phyloP scores from a whole-genome alignment of 2,329 filamentous ascomycete genomes.

The Hansfordia pulvinata region DNA sequence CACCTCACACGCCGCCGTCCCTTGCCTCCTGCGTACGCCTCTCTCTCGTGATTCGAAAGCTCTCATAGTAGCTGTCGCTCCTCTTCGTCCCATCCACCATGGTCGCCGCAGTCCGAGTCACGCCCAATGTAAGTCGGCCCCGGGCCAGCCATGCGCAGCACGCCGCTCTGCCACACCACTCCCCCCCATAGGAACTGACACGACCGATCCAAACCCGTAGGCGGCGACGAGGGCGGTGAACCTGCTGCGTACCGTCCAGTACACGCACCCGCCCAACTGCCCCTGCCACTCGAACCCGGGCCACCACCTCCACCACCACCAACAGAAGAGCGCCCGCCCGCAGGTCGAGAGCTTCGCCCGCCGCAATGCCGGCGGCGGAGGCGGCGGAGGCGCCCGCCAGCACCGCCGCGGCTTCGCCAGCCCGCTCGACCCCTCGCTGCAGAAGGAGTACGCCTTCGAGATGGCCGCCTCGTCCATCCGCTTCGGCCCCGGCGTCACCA shows the following conservation, averaged over 20 bases:
- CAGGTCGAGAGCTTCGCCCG: slow-evolving; percentile 24
- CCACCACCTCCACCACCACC: slow-evolving; percentile 56
- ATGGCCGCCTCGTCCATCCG: slow-evolving; percentile 94
- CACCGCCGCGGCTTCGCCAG: slow-evolving; percentile 56
- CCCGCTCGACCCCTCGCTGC: slow-evolving; percentile 53
- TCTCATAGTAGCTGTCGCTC: too few species aligned
- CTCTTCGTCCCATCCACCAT: too few species aligned
- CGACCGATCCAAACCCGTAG: slow-evolving; percentile 18
- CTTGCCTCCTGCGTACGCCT: too few species aligned
- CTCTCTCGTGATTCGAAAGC: too few species aligned
- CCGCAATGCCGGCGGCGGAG: slow-evolving; percentile 21
- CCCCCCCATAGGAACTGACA: background rate
- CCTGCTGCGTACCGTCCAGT: slow-evolving; percentile 81
- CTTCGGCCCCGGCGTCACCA: slow-evolving; percentile 84
- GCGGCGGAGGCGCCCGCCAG: too few species aligned
- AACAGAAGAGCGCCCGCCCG: slow-evolving; percentile 44
- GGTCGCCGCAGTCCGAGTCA: slow-evolving; percentile 1
- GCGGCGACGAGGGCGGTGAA: slow-evolving; percentile 52
- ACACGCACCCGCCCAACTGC: slow-evolving; percentile 73
- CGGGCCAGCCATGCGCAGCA: background rate
- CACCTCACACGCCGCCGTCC: too few species aligned
- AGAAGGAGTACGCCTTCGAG: slow-evolving; percentile 97
- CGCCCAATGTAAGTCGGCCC: background rate
- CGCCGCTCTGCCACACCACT: background rate
- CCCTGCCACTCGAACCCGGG: slow-evolving; percentile 87